Evolutionary conservation across 306 rosid species (phyloP).

Genomic region (Sophora flavescens): DNA sequence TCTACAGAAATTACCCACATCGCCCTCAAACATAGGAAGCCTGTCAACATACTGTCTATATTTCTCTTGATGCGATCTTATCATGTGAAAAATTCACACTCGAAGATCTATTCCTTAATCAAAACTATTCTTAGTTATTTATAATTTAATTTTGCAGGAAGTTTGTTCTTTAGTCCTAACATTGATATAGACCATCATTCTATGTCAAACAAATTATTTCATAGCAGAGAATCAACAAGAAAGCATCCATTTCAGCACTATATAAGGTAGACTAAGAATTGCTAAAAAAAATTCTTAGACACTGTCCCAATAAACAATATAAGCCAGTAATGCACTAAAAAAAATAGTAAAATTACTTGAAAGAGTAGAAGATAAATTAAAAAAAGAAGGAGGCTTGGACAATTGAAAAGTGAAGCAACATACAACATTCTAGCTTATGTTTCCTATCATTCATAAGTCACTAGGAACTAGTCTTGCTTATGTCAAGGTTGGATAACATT

Average conservation of each 20-base stretch:
- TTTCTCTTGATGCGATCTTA: not conserved
- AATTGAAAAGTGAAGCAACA: constrained; percentile 46
- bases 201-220: not conserved
- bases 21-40: no score
- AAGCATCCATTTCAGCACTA: not conserved
- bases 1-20: no score
- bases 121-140: not conserved
- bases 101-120: not conserved
- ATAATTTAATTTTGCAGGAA: not conserved
- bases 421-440: no score
- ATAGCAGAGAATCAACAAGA: not conserved
- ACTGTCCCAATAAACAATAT: not conserved
- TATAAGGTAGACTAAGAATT: not conserved
- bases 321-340: not conserved
- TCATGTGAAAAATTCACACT: no score
- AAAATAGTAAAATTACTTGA: constrained; percentile 55
- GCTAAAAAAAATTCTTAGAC: not conserved
- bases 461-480: no score
- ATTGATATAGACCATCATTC: not conserved
- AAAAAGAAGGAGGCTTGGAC: constrained; percentile 66
- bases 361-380: constrained; percentile 77
- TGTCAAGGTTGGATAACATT: no score
- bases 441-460: no score
- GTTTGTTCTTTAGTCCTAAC: not conserved
- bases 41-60: no score